Percentiles rank a stretch among this genome's conserved stretches.
Conservation (phyloP, 441 rosid species). For the Jatropha multifida region DNA sequence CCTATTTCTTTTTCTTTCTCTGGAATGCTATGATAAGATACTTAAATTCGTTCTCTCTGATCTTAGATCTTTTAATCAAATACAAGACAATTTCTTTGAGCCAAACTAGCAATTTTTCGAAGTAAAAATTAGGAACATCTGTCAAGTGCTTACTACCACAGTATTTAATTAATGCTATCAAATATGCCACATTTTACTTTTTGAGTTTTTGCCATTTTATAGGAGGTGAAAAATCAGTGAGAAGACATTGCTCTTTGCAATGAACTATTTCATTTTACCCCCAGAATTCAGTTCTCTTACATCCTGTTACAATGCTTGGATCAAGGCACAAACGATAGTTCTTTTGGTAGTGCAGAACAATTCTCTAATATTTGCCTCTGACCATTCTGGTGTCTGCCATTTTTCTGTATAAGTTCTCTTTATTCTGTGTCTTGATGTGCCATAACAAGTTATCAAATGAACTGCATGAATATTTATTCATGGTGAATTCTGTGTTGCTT, state of each 20-base stretch:
- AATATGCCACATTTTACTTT: not conserved
- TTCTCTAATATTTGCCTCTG: not conserved
- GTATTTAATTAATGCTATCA: not conserved
- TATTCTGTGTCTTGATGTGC: not conserved
- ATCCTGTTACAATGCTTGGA: not conserved
- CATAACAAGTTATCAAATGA: not conserved
- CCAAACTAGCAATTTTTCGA: not conserved
- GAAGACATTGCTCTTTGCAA: not conserved
- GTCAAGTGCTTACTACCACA: not conserved
- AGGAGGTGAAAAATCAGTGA: not conserved
- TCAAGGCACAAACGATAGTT: not conserved
- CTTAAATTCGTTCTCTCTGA: not conserved
- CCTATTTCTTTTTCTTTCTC: not conserved
- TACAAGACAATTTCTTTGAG: not conserved
- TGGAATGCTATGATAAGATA: not conserved
- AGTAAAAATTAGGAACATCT: not conserved
- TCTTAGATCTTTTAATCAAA: not conserved
- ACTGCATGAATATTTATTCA: not conserved
- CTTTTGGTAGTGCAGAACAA: not conserved
- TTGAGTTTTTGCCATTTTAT: not conserved
- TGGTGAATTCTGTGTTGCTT: not conserved
- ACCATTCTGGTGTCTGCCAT: not conserved
- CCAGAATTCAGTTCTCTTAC: not conserved
- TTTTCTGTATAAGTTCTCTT: not conserved
- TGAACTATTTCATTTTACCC: constrained; percentile 1